phyloP scores from a whole-genome alignment of 2,329 filamentous ascomycete genomes.

The Colletotrichum lini region DNA sequence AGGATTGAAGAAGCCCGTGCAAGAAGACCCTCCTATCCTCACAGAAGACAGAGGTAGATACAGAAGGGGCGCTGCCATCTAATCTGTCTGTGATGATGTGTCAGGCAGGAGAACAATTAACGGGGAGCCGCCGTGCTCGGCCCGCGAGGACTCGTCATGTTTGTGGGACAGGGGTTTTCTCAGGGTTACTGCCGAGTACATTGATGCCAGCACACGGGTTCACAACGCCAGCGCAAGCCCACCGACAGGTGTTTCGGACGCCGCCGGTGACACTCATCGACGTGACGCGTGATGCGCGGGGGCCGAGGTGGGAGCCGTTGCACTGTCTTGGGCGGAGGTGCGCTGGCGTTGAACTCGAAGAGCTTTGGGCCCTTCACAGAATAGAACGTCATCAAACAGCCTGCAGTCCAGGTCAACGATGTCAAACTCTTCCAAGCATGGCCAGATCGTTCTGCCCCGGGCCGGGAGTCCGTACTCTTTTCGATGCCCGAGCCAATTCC shows the following conservation, averaged over 20 bases:
- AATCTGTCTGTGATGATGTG: slow-evolving; percentile 6
- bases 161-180: background rate
- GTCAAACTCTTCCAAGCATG: too few species aligned
- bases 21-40: slow-evolving; percentile 4
- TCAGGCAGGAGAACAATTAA: background rate
- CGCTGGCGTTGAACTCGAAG: background rate
- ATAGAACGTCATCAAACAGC: too few species aligned
- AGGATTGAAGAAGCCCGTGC: background rate
- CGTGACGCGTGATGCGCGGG: background rate
- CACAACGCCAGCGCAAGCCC: slow-evolving; percentile 17
- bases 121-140: background rate
- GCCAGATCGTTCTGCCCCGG: background rate
- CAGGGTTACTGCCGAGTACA: background rate
- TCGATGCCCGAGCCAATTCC: background rate
- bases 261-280: slow-evolving; percentile 14
- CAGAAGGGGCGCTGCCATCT: background rate
- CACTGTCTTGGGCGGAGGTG: background rate
- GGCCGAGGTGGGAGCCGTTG: background rate
- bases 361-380: background rate
- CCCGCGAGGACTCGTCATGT: slow-evolving; percentile 13
- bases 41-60: background rate
- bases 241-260: slow-evolving; percentile 24
- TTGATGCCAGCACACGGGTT: slow-evolving; percentile 6
- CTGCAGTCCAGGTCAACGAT: too few species aligned
- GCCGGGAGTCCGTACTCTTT: background rate